Evolutionary conservation across 805 yeast species (phyloP), one percentile per base, ranked within the genome.

Genomic region (Ogataea paradorogensis): DNA sequence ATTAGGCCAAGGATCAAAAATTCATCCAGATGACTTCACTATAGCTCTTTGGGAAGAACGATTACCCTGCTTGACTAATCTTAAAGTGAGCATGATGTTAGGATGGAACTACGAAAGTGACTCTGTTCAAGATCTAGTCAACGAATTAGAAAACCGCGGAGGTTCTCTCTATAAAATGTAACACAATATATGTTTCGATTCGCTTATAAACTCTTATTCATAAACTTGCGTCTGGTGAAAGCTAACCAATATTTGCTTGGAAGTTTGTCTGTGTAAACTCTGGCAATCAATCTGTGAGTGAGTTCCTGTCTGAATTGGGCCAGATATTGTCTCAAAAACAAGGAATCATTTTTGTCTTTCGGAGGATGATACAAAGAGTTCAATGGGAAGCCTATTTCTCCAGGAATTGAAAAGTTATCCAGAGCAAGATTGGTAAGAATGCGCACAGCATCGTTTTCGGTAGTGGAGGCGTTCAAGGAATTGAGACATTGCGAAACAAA

Each of bases 221-320:
- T 93, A 62, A 93, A 93, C 61, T 87, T 80, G 67, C 95, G 84
- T 68, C 93, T 82, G 27, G 96, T 85, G 64, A 93, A 93, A 2
- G 97, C 96, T 56, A 93, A 68, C 99, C 99, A 93, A 67, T 76
- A 82, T 64, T 91, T 93, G 53, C 91, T 84, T 27, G 99, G 98
- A 35, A 67, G 69, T 37, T 75, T 78, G 11, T 78, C 84, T 24
- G 66, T 71, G 59, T 85, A 88, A 30, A 93, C 69, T 56, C 89
- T 74, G 51, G 73, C 77, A 50, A 91, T 71, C 58, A 93, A 74
- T 48, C 99, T 75, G 50, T 77, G 74, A 10, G 95, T 85, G 58
- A 90, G 71, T 62, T 93, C 98, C 66, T 93, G 98, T 67, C 99
- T 82, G 66, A 93, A 88, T 62, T 93, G 99, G 52, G 82, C 82